Evolutionary conservation across 1,284 basidiomycete species (phyloP).

Genomic region (Neolentinus lepideus): DNA sequence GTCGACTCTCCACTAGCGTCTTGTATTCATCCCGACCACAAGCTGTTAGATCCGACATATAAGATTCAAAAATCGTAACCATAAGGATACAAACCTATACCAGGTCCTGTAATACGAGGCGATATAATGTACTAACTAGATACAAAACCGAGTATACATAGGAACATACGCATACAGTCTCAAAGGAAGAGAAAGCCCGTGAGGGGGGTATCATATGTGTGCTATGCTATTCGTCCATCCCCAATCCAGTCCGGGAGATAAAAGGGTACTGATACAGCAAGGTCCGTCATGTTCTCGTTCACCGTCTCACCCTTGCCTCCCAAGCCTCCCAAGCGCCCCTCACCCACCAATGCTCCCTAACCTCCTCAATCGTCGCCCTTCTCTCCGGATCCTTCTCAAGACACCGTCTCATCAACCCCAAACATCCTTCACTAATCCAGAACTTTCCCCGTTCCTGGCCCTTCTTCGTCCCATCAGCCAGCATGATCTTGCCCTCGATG

Average conservation of each 20-base stretch:
- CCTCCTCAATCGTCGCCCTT: constrained; percentile 64
- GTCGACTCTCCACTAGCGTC: too few species aligned
- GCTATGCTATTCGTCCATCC: background rate
- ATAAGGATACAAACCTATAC: background rate
- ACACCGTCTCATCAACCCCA: constrained; percentile 64
- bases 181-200: background rate
- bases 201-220: background rate
- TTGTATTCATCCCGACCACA: too few species aligned
- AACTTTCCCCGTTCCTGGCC: constrained; percentile 27
- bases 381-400: constrained; percentile 64
- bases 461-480: constrained; percentile 27
- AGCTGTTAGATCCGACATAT: too few species aligned
- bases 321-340: constrained; percentile 21
- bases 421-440: constrained; percentile 27
- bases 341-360: constrained; percentile 78
- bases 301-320: constrained; percentile 2
- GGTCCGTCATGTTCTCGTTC: background rate
- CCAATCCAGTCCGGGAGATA: background rate
- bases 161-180: background rate
- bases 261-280: background rate
- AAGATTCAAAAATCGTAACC: too few species aligned
- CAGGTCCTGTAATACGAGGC: background rate
- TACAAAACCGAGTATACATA: background rate
- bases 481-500: constrained; percentile 40
- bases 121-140: background rate